These are phyloP conservation scores for Thoreauomyces humboldtii DNA, from an alignment of 192 early-diverging fungal species.

Conservation along the genomic window DNA sequence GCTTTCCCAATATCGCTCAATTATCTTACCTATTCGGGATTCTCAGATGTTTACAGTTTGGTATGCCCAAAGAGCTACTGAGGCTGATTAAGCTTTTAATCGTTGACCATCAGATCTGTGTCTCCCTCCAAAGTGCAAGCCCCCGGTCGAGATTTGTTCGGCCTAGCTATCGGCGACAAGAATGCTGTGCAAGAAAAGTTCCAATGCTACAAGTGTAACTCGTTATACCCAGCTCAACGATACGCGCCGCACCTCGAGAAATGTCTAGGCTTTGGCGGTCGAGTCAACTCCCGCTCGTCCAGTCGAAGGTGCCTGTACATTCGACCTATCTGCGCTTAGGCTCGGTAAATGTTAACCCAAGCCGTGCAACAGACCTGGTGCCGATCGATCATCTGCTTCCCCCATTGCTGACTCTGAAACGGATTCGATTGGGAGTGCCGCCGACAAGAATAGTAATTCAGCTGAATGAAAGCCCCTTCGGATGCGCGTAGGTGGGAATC, in stretches of 20 bases:
- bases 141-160: slow-evolving; percentile 61
- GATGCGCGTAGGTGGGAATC: neutral
- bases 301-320: slow-evolving; percentile 42
- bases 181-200: slow-evolving; percentile 58
- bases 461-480: neutral
- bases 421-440: slow-evolving; percentile 12
- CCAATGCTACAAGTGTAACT: slow-evolving; percentile 79
- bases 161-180: slow-evolving; percentile 43
- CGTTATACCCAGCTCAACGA: slow-evolving; percentile 73
- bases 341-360: neutral
- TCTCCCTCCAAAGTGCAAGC: neutral
- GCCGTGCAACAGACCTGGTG: neutral
- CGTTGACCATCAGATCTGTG: neutral
- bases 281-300: slow-evolving; percentile 57
- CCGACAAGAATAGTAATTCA: neutral
- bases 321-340: neutral
- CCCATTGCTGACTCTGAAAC: slow-evolving; percentile 36
- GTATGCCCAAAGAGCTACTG: slow-evolving; percentile 21
- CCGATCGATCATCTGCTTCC: slow-evolving; percentile 20
- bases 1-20: neutral
- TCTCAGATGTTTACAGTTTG: slow-evolving; percentile 54
- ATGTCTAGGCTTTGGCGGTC: slow-evolving; percentile 79
- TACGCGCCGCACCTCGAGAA: slow-evolving; percentile 92
- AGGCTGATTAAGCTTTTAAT: neutral
- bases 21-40: neutral